Evolutionary conservation across 208 protist species (phyloP).

Genomic region (Wallacemonas collosoma): DNA sequence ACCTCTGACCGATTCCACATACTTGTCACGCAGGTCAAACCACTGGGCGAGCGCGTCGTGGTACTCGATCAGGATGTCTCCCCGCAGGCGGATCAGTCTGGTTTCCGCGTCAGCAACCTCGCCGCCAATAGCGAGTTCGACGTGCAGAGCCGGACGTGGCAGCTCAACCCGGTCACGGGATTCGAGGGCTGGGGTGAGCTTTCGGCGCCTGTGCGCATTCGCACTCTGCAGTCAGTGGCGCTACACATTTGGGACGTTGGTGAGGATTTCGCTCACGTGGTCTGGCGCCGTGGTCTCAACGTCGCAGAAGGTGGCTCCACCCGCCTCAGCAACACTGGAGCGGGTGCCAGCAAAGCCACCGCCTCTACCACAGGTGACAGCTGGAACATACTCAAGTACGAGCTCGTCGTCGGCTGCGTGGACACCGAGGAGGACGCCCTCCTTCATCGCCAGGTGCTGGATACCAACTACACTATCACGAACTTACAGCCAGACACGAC

Average conservation of each 20-base stretch:
- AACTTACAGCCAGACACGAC: slow-evolving; percentile 79
- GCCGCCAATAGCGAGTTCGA: slow-evolving; percentile 76
- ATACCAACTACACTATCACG: slow-evolving; percentile 86
- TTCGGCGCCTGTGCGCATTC: slow-evolving; percentile 55
- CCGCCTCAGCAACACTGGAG: background rate
- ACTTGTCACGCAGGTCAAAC: slow-evolving; percentile 44
- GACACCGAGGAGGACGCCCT: slow-evolving; percentile 80
- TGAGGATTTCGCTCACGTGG: slow-evolving; percentile 87
- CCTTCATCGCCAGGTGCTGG: slow-evolving; percentile 77
- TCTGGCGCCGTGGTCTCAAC: slow-evolving; percentile 70
- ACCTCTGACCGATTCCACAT: slow-evolving; percentile 27
- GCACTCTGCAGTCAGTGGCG: slow-evolving; percentile 72
- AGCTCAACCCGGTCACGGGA: slow-evolving; percentile 71
- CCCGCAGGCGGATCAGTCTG: slow-evolving; percentile 37
- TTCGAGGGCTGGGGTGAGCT: slow-evolving; percentile 86
- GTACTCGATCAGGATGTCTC: slow-evolving; percentile 64
- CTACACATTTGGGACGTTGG: slow-evolving; percentile 86
- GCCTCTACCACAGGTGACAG: background rate
- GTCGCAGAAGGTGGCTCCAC: background rate
- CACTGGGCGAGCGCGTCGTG: slow-evolving; percentile 29
- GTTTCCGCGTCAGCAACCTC: slow-evolving; percentile 75
- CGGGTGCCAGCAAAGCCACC: background rate
- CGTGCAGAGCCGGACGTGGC: slow-evolving; percentile 72
- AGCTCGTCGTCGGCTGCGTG: slow-evolving; percentile 83
- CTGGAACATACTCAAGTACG: slow-evolving; percentile 87